Base-by-base conservation (phyloP, 1,284 basidiomycete genomes). In the Pseudozyma pruni region DNA sequence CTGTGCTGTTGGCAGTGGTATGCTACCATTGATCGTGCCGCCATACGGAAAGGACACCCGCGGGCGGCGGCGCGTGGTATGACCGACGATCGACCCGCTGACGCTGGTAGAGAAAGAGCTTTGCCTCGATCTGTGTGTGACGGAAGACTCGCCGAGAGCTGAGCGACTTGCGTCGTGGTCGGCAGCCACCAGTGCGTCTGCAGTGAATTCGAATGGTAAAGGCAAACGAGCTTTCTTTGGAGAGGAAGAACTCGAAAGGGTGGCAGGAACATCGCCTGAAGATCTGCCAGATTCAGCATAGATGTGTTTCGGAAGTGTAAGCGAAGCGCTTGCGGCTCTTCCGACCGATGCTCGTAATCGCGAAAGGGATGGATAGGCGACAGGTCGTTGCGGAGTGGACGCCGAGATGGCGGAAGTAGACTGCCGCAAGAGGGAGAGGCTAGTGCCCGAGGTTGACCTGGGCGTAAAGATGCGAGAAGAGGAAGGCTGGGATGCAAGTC, bases 101-200 rank as follows among this genome's bases (percentile, higher is more conserved):
- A 74, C 59, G 67, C 66, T 23, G 49, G 72, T 52, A 38, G 72
- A 55, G 63, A 73, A 49, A 55, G 78, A 60, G 49, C 63, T 64
- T 47, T 54, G 58, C 32, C 78, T 56, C 41, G 72, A 48, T 20
- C 67, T 27, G 50, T 75, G 27, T n/a, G 58, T 45, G 38, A 46
- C 49, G 35, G 41, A 59, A 11, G 62, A 59, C 27, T 66, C 56
- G 11, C 51, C 56, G 1, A 66, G 10, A 13, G 43, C 52, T 20
- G 56, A 59, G 16, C 51, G 47, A 29, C 39, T 45, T 1, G 41
- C 19, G 22, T 59, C 60, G 40, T 66, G 69, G 23, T 72, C 67
- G 5, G 52, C 60, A 14, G 57, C 67, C 8, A 55, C 67, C 6
- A 53, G 46, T 31, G 41, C 53, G 23, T 48, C 53, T 20, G 53